Base-by-base conservation (phyloP, 441 rosid species). In the Arabidopsis lyrata region DNA sequence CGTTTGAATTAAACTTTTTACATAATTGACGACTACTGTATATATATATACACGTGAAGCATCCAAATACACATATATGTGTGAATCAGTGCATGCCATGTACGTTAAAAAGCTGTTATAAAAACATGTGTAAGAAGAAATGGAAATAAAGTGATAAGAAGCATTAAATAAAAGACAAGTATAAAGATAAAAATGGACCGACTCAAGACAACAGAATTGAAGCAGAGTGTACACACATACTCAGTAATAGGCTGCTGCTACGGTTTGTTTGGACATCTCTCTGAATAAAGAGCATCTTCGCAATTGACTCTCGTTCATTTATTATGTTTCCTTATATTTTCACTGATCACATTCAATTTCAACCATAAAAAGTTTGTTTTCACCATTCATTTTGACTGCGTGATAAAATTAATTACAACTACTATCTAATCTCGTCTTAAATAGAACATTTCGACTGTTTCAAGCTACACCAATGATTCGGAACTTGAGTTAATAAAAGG, bases 31-130 rank as follows among this genome's bases (percentile, higher is more conserved):
- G 22, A 34, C 8, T 11, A n/a, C n/a, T n/a, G n/a, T n/a, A n/a
- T n/a, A n/a, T n/a, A 59, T 4, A 60, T 4, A 61, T 20, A 67
- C 57, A 68, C 49, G 69, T 61, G 78, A 75, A 76, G 70, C 44
- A 63, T 45, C 41, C 45, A 55, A 41, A 63, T 29, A 29, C 20
- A 27, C 48, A 45, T 4, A 12, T 16, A 18, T 68, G 59, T 75
- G 79, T 34, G 70, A 68, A 68, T 68, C 75, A 69, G 74, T 75
- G 80, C 76, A 76, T 71, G 76, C 36, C 16, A 71, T 77, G 62
- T 68, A 76, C 72, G 76, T 70, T 41, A 8, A 70, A 55, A 76
- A 58, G 63, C 76, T 70, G 76, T 48, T 5, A 27, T 47, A 9
- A 12, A 64, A 69, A 50, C 77, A 65, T 65, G 59, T 56, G 70